phyloP scores from a whole-genome alignment of 2,329 filamentous ascomycete genomes.

The Karstenula rhodostoma region DNA sequence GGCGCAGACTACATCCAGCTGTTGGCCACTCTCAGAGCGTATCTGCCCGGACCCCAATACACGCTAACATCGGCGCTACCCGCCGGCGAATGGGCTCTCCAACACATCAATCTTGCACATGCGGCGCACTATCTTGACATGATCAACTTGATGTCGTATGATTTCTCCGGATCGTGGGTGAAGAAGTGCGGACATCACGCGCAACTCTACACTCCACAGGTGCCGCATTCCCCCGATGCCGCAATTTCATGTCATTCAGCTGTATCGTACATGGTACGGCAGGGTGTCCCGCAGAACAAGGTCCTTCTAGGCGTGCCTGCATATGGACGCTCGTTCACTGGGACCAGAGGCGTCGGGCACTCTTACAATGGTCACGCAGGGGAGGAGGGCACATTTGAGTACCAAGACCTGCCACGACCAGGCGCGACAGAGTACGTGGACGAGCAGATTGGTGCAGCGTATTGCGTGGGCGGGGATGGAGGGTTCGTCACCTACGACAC shows the following conservation, averaged over 20 bases:
- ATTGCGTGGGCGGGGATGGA: constrained; percentile 75
- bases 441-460: constrained; percentile 72
- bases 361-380: constrained; percentile 62
- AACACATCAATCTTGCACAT: constrained; percentile 71
- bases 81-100: constrained; percentile 70
- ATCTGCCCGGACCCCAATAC: constrained; percentile 73
- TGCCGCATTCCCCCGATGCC: constrained; percentile 63
- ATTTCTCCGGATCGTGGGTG: constrained; percentile 78
- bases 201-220: constrained; percentile 70
- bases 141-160: constrained; percentile 82
- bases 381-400: constrained; percentile 76
- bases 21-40: constrained; percentile 70
- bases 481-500: constrained; percentile 85
- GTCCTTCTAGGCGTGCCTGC: constrained; percentile 78
- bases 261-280: constrained; percentile 70
- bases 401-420: constrained; percentile 70
- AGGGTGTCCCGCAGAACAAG: constrained; percentile 74
- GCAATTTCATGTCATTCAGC: constrained; percentile 69
- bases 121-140: constrained; percentile 74
- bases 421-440: constrained; percentile 73
- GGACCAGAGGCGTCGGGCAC: constrained; percentile 71
- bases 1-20: constrained; percentile 75
- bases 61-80: constrained; percentile 77
- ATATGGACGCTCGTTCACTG: constrained; percentile 78
- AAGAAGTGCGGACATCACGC: constrained; percentile 75